A percentile compares a stretch with the other conserved stretches of the same genome.
phyloP scores from a whole-genome alignment of 805 yeast species.

The Candida sonorensis region DNA sequence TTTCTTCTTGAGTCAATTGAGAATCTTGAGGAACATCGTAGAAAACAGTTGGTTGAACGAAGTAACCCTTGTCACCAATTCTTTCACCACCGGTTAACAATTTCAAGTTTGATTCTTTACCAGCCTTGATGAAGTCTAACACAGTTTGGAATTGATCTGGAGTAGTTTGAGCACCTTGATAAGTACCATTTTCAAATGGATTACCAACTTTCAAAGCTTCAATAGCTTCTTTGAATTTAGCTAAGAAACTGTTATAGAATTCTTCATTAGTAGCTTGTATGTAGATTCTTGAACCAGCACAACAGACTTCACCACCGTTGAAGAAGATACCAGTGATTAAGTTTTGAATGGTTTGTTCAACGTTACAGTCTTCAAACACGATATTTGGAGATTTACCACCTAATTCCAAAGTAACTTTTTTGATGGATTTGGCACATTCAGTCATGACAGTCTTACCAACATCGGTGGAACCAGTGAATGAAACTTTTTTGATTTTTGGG shows the following conservation, averaged over 20 bases:
- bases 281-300: conserved; percentile 86
- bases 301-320: conserved; percentile 91
- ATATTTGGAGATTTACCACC: conserved; percentile 92
- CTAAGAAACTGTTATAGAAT: conserved; percentile 59
- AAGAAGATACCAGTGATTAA: conserved; percentile 72
- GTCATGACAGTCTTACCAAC: conserved; percentile 72
- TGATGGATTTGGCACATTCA: conserved; percentile 64
- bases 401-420: conserved; percentile 76
- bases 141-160: conserved; percentile 60
- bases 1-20: conserved; percentile 81
- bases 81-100: conserved; percentile 79
- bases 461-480: conserved; percentile 93
- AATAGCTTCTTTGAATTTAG: conserved; percentile 44
- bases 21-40: conserved; percentile 70
- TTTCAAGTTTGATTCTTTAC: conserved; percentile 62
- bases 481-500: conserved; percentile 78
- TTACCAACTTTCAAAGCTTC: conserved; percentile 62
- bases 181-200: conserved; percentile 64
- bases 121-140: conserved; percentile 54
- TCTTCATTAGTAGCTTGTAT: conserved; percentile 51
- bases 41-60: conserved; percentile 78
- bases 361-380: conserved; percentile 69
- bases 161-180: conserved; percentile 75
- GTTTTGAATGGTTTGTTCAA: conserved; percentile 56
- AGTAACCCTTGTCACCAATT: conserved; percentile 63